Percentiles rank a stretch among this genome's conserved stretches.
Conservation (phyloP, 2,329 filamentous ascomycete species). For the Drechslerella coelobrocha region DNA sequence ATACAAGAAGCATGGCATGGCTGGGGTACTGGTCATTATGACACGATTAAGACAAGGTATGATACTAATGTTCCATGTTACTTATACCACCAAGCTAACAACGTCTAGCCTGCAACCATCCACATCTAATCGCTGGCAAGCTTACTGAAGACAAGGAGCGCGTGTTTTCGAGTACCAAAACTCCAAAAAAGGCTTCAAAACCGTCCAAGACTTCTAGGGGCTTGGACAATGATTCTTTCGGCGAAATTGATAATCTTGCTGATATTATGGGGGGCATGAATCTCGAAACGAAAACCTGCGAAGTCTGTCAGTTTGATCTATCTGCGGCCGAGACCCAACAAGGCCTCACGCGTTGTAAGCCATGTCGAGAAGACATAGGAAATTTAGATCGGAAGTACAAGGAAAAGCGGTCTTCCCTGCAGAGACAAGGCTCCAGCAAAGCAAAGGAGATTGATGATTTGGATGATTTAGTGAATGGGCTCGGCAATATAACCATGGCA, state of each 20-base stretch:
- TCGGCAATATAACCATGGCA: constrained; percentile 57
- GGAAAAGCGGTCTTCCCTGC: constrained; percentile 56
- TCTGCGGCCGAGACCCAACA: constrained; percentile 63
- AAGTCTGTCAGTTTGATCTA: constrained; percentile 78
- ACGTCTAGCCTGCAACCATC: constrained; percentile 81
- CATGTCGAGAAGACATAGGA: constrained; percentile 53
- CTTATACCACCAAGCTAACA: neutral
- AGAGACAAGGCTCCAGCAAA: constrained; percentile 20
- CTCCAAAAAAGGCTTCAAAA: constrained; percentile 59
- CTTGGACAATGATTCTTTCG: constrained; percentile 58
- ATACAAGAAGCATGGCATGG: constrained; percentile 67
- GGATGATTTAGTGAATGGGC: constrained; percentile 63
- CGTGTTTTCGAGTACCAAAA: constrained; percentile 63
- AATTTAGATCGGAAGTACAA: constrained; percentile 54
- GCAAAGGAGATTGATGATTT: constrained; percentile 71
- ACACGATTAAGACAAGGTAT: constrained; percentile 76
- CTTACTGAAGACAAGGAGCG: constrained; percentile 86
- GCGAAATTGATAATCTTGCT: constrained; percentile 80
- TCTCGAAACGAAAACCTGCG: constrained; percentile 78
- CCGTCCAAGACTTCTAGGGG: constrained; percentile 59
- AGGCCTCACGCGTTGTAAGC: constrained; percentile 52
- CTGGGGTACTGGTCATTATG: constrained; percentile 90
- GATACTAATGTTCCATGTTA: neutral
- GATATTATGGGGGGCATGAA: constrained; percentile 85
- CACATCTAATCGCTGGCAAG: constrained; percentile 82